Conservation (phyloP, 78 protist species). For the Mastigamoeba balamuthi region DNA sequence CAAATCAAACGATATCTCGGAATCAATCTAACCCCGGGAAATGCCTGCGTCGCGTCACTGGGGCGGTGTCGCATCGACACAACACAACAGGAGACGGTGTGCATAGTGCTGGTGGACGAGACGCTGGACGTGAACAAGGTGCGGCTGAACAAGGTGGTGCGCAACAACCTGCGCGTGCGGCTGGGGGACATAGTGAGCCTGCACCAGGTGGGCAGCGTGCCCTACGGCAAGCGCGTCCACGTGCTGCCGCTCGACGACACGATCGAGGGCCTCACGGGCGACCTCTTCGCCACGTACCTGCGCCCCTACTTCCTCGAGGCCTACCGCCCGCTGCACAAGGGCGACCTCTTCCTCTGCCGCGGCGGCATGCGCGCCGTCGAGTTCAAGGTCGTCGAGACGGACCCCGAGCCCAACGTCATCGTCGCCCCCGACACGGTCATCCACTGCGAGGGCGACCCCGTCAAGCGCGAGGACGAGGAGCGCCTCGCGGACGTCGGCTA, state of each 20-base stretch:
- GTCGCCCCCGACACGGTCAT: conserved; percentile 96
- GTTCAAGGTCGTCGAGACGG: conserved; percentile 97
- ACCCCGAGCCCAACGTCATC: conserved; percentile 82
- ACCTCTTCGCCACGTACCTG: conserved; percentile 93
- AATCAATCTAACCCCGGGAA: no score
- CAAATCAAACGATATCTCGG: no score
- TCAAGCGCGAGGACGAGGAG: conserved; percentile 97
- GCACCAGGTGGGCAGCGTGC: conserved; percentile 78
- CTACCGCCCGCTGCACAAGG: conserved; percentile 98
- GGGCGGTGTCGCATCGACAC: no score
- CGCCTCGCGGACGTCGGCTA: conserved; percentile 83
- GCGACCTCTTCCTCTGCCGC: conserved; percentile 60
- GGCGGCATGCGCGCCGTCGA: conserved; percentile 99
- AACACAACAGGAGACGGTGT: conserved; percentile 93
- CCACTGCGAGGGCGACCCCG: conserved; percentile 99
- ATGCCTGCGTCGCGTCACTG: no score
- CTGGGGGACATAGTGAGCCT: conserved; percentile 93
- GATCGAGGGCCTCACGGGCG: conserved; percentile 96
- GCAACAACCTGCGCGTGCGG: conserved; percentile 86
- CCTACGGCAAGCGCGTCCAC: conserved; percentile 88
- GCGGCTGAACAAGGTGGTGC: conserved; percentile 89
- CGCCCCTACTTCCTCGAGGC: conserved; percentile 98
- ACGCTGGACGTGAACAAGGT: conserved; percentile 75
- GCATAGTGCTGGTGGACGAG: conserved; percentile 90
- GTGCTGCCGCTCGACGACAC: conserved; percentile 99